Conservation (phyloP, 164 flowering plant genomes). For the Piper longum region DNA sequence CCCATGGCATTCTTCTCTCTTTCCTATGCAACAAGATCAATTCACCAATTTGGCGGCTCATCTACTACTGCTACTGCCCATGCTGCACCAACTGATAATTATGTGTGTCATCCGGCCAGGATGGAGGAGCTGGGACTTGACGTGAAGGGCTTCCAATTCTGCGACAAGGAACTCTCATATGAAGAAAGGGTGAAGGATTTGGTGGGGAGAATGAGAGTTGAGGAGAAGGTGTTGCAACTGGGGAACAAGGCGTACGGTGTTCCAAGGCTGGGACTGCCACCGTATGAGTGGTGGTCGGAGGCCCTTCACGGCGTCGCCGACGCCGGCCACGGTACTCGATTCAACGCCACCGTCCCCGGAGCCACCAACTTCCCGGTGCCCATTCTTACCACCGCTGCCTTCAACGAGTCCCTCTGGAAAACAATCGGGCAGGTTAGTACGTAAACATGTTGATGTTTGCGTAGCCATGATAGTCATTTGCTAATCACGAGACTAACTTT, state of each 20-base stretch:
- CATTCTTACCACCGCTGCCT: constrained; percentile 20
- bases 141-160: not conserved
- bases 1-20: too few species aligned
- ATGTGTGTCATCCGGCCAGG: not conserved
- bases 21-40: too few species aligned
- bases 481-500: not conserved
- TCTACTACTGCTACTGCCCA: too few species aligned
- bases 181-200: constrained; percentile 1
- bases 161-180: constrained; percentile 2
- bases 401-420: constrained; percentile 20
- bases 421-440: constrained; percentile 10
- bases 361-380: constrained; percentile 26
- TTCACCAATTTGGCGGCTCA: too few species aligned
- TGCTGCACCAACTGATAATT: too few species aligned
- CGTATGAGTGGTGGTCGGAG: constrained; percentile 8
- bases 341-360: constrained; percentile 33
- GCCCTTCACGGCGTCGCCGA: constrained; percentile 6
- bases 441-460: not conserved
- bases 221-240: constrained; percentile 5
- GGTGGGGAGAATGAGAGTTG: constrained; percentile 4
- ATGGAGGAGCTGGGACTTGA: not conserved
- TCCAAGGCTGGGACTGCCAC: constrained; percentile 4
- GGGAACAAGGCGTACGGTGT: constrained; percentile 4
- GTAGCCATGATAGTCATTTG: not conserved
- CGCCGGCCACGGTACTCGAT: constrained; percentile 5